phyloP scores from a whole-genome alignment of 371 early-diverging fungal species.

The Mucor racemosus region DNA sequence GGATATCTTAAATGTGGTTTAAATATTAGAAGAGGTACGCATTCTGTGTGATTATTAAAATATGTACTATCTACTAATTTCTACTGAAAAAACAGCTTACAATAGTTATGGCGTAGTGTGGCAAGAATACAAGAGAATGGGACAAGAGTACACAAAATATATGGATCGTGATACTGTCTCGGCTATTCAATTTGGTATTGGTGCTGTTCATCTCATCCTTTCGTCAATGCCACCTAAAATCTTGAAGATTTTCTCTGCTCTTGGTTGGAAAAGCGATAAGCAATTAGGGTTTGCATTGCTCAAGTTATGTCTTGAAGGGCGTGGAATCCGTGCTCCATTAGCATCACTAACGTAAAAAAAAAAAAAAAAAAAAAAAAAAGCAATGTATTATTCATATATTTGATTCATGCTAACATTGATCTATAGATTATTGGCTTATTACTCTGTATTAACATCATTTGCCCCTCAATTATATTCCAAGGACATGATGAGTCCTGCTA shows the following conservation, averaged over 20 bases:
- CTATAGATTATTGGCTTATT: conserved; percentile 46
- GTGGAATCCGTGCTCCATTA: conserved; percentile 62
- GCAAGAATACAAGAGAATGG: conserved; percentile 59
- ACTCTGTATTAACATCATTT: conserved; percentile 57
- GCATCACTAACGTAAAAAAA: conserved; percentile 57
- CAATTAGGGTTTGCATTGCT: conserved; percentile 63
- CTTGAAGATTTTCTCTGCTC: conserved; percentile 52
- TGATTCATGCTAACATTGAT: neutral
- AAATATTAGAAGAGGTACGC: conserved; percentile 63
- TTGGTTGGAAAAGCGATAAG: conserved; percentile 65
- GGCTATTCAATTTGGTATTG: conserved; percentile 60
- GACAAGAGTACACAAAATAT: conserved; percentile 47
- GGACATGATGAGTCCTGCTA: conserved; percentile 52
- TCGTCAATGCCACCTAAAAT: conserved; percentile 66
- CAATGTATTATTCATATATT: no score
- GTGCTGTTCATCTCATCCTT: conserved; percentile 62
- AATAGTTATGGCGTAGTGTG: conserved; percentile 53
- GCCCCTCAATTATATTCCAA: conserved; percentile 47
- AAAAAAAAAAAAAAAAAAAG: no score
- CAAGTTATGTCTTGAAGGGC: conserved; percentile 56
- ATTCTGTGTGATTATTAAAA: no score
- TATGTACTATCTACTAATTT: no score
- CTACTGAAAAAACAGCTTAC: conserved; percentile 29
- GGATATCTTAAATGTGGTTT: conserved; percentile 65
- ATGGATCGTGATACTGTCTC: conserved; percentile 57